Evolutionary conservation across 2,329 filamentous ascomycete genomes (phyloP).

Genomic region (Colletotrichum higginsianum): DNA sequence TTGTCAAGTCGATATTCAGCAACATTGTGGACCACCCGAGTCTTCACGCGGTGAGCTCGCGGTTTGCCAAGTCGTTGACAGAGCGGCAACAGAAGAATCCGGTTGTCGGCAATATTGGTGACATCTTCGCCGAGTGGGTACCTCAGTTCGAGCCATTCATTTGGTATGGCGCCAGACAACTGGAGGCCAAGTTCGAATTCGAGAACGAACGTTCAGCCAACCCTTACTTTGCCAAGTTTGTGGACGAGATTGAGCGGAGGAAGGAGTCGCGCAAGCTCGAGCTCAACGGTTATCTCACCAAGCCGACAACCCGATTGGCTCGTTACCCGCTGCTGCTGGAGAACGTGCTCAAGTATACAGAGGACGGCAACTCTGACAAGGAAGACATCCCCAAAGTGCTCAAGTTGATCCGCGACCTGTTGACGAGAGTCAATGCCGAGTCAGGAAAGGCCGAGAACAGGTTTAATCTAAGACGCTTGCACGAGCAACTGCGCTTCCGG

Average conservation of each 20-base stretch:
- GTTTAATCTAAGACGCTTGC: slow-evolving; percentile 93
- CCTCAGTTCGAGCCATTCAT: slow-evolving; percentile 97
- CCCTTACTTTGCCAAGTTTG: slow-evolving; percentile 87
- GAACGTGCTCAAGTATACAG: slow-evolving; percentile 91
- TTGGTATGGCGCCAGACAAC: slow-evolving; percentile 93
- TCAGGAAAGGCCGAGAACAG: slow-evolving; percentile 98
- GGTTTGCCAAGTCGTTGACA: slow-evolving; percentile 89
- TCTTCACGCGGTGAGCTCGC: slow-evolving; percentile 91
- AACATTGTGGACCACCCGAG: slow-evolving; percentile 89
- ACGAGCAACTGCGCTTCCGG: slow-evolving; percentile 91
- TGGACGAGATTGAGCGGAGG: slow-evolving; percentile 94
- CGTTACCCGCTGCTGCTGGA: slow-evolving; percentile 94
- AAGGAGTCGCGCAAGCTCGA: slow-evolving; percentile 98
- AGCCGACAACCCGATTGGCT: slow-evolving; percentile 94
- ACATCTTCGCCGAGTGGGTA: slow-evolving; percentile 94
- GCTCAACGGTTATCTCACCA: slow-evolving; percentile 96
- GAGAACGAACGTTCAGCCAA: slow-evolving; percentile 95
- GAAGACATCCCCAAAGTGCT: slow-evolving; percentile 93
- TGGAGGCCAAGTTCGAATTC: slow-evolving; percentile 98
- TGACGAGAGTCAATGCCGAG: slow-evolving; percentile 92
- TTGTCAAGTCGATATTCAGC: slow-evolving; percentile 94
- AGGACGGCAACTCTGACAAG: slow-evolving; percentile 90
- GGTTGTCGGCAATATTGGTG: slow-evolving; percentile 90
- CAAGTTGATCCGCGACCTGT: slow-evolving; percentile 86
- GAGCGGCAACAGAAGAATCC: slow-evolving; percentile 90